phyloP scores from a whole-genome alignment of 2,329 filamentous ascomycete species.

The Colletotrichum gloeosporioides region DNA sequence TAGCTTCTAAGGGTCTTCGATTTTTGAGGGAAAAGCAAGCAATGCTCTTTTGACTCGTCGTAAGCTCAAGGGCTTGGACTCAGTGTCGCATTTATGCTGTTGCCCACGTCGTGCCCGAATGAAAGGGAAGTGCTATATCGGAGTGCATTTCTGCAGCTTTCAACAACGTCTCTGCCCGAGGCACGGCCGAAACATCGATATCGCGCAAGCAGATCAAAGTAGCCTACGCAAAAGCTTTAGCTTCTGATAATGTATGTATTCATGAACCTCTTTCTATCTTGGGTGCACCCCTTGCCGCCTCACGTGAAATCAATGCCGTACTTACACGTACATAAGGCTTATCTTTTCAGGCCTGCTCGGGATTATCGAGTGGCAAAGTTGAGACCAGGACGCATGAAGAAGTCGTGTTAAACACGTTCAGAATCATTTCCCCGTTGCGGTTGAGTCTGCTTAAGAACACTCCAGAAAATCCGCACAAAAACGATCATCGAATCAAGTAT shows the following conservation, averaged over 20 bases:
- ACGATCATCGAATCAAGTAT: neutral
- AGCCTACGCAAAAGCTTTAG: neutral
- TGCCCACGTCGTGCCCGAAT: too few species aligned
- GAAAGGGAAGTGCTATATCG: neutral
- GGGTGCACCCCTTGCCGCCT: neutral
- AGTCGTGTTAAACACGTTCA: neutral
- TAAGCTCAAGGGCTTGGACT: too few species aligned
- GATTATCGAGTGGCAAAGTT: neutral
- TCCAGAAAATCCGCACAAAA: too few species aligned
- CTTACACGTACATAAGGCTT: fast-evolving
- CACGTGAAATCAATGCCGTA: neutral
- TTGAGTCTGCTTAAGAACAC: neutral
- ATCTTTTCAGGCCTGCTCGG: neutral
- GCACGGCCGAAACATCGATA: neutral
- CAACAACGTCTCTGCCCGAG: neutral
- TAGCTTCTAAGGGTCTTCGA: neutral
- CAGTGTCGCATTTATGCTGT: too few species aligned
- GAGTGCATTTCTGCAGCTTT: neutral
- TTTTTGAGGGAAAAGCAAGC: too few species aligned
- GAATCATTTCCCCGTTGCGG: fast-evolving
- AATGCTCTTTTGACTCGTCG: too few species aligned
- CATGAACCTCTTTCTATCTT: neutral
- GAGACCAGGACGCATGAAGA: neutral
- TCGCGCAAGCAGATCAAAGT: neutral
- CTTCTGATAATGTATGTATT: neutral